Base-by-base conservation (phyloP, 768 basidiomycete species). In the Mycena polygramma region DNA sequence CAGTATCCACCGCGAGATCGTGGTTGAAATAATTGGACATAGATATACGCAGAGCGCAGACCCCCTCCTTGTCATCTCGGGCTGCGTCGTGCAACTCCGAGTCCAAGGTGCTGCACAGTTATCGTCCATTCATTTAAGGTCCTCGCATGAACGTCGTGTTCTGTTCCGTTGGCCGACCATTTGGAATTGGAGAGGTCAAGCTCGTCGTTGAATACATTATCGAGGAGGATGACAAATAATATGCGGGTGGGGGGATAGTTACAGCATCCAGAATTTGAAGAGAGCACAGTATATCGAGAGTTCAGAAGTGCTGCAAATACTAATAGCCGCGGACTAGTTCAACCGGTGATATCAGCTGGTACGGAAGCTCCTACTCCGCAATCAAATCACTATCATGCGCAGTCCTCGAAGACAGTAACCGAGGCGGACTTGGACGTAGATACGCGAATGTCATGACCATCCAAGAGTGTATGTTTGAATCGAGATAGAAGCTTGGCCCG, bases 241-340 rank as follows among this genome's bases (percentile, higher is more conserved):
- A 6, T 15, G 37, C 22, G 22, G 14, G 46, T 36, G 45, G 35
- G 59, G 43, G 45, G 46, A 37, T 60, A 30, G 30, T 30, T 6
- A 30, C 11, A 37, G 14, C 2, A 19, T 13, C 2, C 45, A 60
- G 59, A 2, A 17, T 11, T 26, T 3, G 19, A 20, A 19, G n/a
- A 37, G 35, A 26, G 17, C 2, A 0, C 59, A n/a, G 59, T 60
- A 49, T 60, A 60, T 60, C 46, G 59, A 60, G 59, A 35, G 19
- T 30, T 26, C 14, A 20, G 43, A 41, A 10, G 24, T 11, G 26
- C 22, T 60, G 46, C 36, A 48, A 60, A 37, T 60, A 60, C 36
- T 36, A 60, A 37, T 60, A 60, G 59, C 9, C 46, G n/a, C 54
- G 26, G 20, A 4, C 19, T 49, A 36, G 20, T 60, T 22, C 46